A percentile compares a stretch with the other conserved stretches of the same genome.
Conservation (phyloP, 306 rosid species). For the Echinosophora koreensis region DNA sequence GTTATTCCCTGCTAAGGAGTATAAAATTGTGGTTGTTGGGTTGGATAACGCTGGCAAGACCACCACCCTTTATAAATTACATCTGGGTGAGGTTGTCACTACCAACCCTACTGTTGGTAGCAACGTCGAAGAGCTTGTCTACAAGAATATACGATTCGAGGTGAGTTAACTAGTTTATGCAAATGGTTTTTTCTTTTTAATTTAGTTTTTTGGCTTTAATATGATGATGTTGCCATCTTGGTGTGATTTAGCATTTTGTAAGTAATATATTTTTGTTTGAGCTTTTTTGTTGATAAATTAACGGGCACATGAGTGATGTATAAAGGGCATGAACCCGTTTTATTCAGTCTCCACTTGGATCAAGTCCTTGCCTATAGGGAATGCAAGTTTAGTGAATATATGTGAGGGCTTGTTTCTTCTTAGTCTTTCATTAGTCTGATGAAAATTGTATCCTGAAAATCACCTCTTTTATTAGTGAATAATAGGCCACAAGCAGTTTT, state of each 20-base stretch:
- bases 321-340: not conserved
- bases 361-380: not conserved
- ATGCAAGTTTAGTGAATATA: not conserved
- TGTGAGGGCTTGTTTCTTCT: not conserved
- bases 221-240: constrained; percentile 12
- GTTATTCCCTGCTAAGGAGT: constrained; percentile 92
- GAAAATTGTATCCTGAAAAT: not conserved
- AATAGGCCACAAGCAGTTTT: constrained; percentile 13
- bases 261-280: not conserved
- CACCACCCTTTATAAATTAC: constrained; percentile 93
- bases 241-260: not conserved
- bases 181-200: too few species aligned
- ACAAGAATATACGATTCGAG: constrained; percentile 97
- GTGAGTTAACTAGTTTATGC: constrained; percentile 43
- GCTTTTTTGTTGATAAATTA: not conserved
- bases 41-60: constrained; percentile 96
- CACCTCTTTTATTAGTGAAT: not conserved
- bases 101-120: constrained; percentile 98
- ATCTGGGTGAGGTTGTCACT: constrained; percentile 98
- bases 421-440: not conserved
- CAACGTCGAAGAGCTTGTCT: constrained; percentile 96
- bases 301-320: not conserved
- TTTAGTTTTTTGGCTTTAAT: not conserved
- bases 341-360: not conserved
- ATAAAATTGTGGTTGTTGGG: constrained; percentile 94